These are phyloP conservation scores for Penicillium manginii DNA, from an alignment of 495 filamentous ascomycete genomes.

Conservation along the genomic window DNA sequence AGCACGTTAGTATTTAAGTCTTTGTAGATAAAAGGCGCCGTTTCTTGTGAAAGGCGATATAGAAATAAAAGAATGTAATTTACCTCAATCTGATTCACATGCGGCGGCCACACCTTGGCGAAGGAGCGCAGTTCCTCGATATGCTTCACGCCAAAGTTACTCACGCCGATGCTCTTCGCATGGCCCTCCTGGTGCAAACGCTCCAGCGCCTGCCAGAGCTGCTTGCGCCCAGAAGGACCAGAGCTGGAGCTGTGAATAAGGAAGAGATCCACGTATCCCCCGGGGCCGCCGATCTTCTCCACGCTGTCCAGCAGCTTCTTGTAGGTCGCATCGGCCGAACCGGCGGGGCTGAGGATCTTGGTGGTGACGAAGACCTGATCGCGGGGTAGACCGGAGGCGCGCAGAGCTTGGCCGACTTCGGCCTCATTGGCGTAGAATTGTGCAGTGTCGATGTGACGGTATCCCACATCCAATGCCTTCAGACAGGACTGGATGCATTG, in stretches of 20 bases:
- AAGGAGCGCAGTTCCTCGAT: slow-evolving; percentile 65
- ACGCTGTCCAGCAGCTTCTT: slow-evolving; percentile 62
- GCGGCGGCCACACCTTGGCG: slow-evolving; percentile 65
- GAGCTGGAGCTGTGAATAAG: slow-evolving; percentile 66
- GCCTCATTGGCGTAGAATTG: slow-evolving; percentile 71
- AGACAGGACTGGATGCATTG: slow-evolving; percentile 59
- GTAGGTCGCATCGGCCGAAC: slow-evolving; percentile 62
- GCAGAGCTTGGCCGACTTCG: slow-evolving; percentile 66
- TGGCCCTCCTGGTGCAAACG: slow-evolving; percentile 59
- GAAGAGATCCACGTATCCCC: slow-evolving; percentile 72
- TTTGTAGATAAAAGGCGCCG: too few species aligned
- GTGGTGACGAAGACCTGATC: slow-evolving; percentile 67
- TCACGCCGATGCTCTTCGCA: slow-evolving; percentile 67
- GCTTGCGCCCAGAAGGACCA: slow-evolving; percentile 55
- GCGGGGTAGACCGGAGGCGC: slow-evolving; percentile 55
- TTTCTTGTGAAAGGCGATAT: background rate
- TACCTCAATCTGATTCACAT: slow-evolving; percentile 73
- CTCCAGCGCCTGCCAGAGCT: slow-evolving; percentile 70
- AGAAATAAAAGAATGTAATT: slow-evolving; percentile 10
- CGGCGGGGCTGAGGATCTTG: slow-evolving; percentile 63
- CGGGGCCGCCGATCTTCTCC: slow-evolving; percentile 59
- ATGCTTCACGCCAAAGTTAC: slow-evolving; percentile 67
- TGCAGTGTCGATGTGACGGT: slow-evolving; percentile 75
- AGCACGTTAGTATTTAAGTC: background rate
- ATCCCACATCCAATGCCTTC: slow-evolving; percentile 65